Evolutionary conservation across 768 basidiomycete species (phyloP).

Genomic region (Pisolithus orientalis): DNA sequence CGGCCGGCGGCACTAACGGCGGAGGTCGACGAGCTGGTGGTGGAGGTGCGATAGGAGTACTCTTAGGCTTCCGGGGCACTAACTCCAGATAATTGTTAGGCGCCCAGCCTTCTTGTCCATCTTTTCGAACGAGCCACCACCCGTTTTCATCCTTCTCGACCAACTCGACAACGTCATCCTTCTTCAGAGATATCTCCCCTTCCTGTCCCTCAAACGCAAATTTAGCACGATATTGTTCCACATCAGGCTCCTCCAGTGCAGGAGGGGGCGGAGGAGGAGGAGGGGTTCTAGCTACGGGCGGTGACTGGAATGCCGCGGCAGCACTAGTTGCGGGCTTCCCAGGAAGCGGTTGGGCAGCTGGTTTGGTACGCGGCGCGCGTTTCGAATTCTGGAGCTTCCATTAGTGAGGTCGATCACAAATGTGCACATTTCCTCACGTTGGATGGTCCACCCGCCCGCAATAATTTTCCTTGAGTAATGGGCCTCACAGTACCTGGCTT

Average conservation of each 20-base stretch:
- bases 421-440: constrained; percentile 31
- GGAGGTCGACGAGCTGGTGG: constrained; percentile 49
- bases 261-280: constrained; percentile 47
- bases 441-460: constrained; percentile 72
- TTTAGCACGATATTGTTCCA: constrained; percentile 78
- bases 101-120: constrained; percentile 84
- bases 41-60: constrained; percentile 63
- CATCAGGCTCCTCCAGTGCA: constrained; percentile 53
- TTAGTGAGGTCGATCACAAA: constrained; percentile 2
- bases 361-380: constrained; percentile 32
- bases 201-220: constrained; percentile 91
- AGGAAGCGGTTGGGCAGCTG: constrained; percentile 49
- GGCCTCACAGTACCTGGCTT: constrained; percentile 85
- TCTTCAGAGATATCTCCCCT: constrained; percentile 84
- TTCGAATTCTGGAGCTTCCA: constrained; percentile 38
- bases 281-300: constrained; percentile 36
- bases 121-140: constrained; percentile 96
- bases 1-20: constrained; percentile 35
- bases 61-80: constrained; percentile 58
- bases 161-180: constrained; percentile 90
- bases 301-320: constrained; percentile 13
- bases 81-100: constrained; percentile 91
- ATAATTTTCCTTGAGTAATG: constrained; percentile 76
- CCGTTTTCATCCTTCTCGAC: constrained; percentile 92
- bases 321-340: constrained; percentile 44